A percentile compares a stretch with the other conserved stretches of the same genome.
Conservation (phyloP, 2,329 filamentous ascomycete species). For the Helotiales sp. region DNA sequence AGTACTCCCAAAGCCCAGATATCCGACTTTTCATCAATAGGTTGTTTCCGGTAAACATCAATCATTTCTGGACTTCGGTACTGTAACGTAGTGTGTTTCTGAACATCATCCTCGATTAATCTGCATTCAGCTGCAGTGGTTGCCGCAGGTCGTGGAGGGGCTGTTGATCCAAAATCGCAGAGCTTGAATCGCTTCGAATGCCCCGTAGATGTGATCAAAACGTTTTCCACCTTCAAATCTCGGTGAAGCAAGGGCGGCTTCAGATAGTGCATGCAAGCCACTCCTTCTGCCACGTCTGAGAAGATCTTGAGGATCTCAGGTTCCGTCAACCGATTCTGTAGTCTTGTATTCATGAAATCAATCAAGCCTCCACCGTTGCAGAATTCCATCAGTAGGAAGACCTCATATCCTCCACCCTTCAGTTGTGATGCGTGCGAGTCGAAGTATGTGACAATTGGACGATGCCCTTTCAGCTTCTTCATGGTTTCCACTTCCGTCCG, state of each 20-base stretch:
- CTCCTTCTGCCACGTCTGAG: slow-evolving; percentile 90
- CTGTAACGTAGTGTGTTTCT: slow-evolving; percentile 94
- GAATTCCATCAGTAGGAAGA: slow-evolving; percentile 97
- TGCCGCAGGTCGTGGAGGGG: slow-evolving; percentile 79
- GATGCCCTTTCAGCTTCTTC: slow-evolving; percentile 98
- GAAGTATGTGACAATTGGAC: slow-evolving; percentile 95
- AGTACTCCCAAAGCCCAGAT: slow-evolving; percentile 94
- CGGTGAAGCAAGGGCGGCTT: slow-evolving; percentile 90
- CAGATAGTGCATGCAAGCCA: slow-evolving; percentile 98
- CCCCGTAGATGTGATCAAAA: slow-evolving; percentile 69
- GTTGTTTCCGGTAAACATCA: slow-evolving; percentile 93
- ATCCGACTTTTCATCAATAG: slow-evolving; percentile 97
- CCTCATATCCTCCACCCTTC: slow-evolving; percentile 91
- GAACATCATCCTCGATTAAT: slow-evolving; percentile 93
- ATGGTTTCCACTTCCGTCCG: slow-evolving; percentile 98
- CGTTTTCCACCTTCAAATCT: slow-evolving; percentile 97
- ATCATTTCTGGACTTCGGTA: slow-evolving; percentile 99
- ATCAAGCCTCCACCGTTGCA: slow-evolving; percentile 94
- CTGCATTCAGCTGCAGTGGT: slow-evolving; percentile 86
- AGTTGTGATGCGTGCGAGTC: slow-evolving; percentile 97
- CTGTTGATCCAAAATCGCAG: slow-evolving; percentile 95
- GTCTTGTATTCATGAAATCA: slow-evolving; percentile 98
- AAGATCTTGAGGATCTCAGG: slow-evolving; percentile 98
- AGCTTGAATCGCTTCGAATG: slow-evolving; percentile 83
- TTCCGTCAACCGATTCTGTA: slow-evolving; percentile 95